phyloP scores from a whole-genome alignment of 108 stramenopile species.

The Nannochloropsis salina region DNA sequence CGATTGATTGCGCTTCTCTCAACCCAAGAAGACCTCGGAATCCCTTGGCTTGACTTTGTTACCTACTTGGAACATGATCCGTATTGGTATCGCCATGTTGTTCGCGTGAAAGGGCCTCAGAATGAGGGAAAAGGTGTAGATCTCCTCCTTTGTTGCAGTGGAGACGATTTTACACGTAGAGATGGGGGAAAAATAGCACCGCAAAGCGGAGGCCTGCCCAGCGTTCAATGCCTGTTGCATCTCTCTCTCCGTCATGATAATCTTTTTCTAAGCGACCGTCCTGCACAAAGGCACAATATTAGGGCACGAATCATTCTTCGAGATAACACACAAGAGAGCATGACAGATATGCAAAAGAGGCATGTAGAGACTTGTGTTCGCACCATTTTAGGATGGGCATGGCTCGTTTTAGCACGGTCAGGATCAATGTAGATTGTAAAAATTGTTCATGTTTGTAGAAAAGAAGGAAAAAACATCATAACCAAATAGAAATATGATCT shows the following conservation, averaged over 20 bases:
- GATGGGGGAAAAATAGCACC: not conserved
- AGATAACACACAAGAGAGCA: not conserved
- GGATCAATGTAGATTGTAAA: too few relatives aligned
- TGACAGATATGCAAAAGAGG: not conserved
- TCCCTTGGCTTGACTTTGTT: not conserved
- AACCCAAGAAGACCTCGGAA: not conserved
- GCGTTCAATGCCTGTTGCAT: conserved; percentile 10
- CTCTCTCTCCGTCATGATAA: not conserved
- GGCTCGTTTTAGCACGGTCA: not conserved
- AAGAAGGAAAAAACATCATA: not conserved
- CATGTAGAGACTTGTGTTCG: not conserved
- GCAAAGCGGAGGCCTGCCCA: not conserved
- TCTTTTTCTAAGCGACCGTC: too few relatives aligned
- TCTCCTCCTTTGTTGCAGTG: not conserved
- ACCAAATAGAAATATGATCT: not conserved
- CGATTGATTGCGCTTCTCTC: not conserved
- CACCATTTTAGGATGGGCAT: not conserved
- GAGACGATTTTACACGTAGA: not conserved
- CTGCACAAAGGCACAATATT: not conserved
- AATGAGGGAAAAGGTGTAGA: not conserved
- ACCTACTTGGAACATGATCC: not conserved
- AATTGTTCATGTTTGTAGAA: too few relatives aligned
- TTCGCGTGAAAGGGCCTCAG: not conserved
- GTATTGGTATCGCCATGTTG: not conserved
- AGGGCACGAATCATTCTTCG: not conserved